Evolutionary conservation across 1,139 yeast species (phyloP).

Genomic region (Pichia sp.): DNA sequence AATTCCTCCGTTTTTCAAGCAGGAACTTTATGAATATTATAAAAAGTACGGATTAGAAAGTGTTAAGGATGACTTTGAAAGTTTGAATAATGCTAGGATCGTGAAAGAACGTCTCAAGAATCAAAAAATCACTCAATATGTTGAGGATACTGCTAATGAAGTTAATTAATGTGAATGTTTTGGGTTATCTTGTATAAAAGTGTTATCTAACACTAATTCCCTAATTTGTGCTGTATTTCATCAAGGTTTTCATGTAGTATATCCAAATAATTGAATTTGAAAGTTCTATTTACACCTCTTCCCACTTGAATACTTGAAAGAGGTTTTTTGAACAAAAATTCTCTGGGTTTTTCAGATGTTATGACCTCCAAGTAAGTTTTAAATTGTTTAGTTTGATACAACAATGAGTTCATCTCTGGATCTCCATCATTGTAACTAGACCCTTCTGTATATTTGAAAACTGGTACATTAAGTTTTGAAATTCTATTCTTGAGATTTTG

Average conservation of each 20-base stretch:
- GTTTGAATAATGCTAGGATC: constrained; percentile 20
- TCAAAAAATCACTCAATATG: constrained; percentile 6
- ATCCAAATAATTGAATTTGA: constrained; percentile 26
- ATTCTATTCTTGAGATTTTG: constrained; percentile 18
- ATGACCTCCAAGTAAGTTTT: constrained; percentile 35
- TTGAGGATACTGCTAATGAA: background rate
- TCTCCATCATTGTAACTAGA: constrained; percentile 18
- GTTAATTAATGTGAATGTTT: background rate
- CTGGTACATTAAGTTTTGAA: constrained; percentile 18
- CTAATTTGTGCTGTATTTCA: constrained; percentile 13
- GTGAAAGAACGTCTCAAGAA: constrained; percentile 15
- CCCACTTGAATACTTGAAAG: constrained; percentile 15
- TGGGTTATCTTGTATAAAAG: background rate
- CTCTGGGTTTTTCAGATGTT: constrained; percentile 29
- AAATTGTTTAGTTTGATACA: constrained; percentile 36
- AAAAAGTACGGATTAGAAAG: constrained; percentile 19
- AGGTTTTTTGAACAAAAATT: constrained; percentile 25
- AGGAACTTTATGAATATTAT: constrained; percentile 20
- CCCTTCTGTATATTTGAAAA: constrained; percentile 19
- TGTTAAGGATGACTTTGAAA: constrained; percentile 19
- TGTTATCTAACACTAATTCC: background rate
- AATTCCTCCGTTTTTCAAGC: constrained; percentile 25
- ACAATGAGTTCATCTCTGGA: constrained; percentile 31
- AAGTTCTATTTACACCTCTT: background rate
- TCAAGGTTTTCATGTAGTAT: constrained; percentile 26